Evolutionary conservation across 441 rosid species (phyloP).

Genomic region (Populus hybrid): DNA sequence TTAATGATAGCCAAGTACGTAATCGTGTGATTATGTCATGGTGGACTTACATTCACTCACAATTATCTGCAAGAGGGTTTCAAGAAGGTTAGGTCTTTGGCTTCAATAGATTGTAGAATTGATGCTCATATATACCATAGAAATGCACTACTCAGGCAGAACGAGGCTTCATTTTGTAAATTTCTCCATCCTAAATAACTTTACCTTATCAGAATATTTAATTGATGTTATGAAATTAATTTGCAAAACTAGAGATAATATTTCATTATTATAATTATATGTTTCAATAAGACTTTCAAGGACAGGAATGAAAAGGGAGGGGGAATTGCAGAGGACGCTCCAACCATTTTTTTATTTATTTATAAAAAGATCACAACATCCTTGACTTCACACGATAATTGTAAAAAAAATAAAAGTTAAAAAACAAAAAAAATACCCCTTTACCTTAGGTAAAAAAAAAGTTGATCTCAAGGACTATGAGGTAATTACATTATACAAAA

Average conservation of each 20-base stretch:
- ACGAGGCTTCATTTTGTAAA: background rate
- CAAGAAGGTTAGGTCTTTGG: background rate
- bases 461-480: no score
- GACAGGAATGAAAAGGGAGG: background rate
- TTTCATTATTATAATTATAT: background rate
- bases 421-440: no score
- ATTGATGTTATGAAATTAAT: background rate
- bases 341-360: no score
- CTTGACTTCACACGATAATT: no score
- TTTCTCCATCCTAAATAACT: background rate
- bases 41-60: background rate
- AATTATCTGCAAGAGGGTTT: background rate
- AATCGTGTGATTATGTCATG: background rate
- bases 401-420: accelerated
- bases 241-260: background rate
- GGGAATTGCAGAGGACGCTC: accelerated
- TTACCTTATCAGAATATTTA: background rate
- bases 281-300: background rate
- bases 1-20: background rate
- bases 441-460: no score
- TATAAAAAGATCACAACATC: no score
- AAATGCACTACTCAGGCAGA: background rate
- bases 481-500: no score
- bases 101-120: background rate
- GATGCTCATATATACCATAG: background rate